phyloP scores from a whole-genome alignment of 2,329 filamentous ascomycete genomes.

The Penicillium sp. region DNA sequence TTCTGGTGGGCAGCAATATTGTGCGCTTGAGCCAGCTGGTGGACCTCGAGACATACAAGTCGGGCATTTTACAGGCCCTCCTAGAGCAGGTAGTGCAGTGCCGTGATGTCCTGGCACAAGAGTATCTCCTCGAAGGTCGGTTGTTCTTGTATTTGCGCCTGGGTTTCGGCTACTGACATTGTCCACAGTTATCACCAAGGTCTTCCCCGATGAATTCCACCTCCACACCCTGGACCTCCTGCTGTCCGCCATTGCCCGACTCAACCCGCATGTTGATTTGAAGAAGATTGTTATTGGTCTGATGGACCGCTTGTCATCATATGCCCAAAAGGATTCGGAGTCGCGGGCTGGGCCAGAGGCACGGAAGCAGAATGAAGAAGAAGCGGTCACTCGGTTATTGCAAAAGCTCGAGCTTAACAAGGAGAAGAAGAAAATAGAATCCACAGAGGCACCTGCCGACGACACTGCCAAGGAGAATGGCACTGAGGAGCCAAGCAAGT shows the following conservation, averaged over 20 bases:
- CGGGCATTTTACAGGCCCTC: slow-evolving; percentile 78
- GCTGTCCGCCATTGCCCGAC: slow-evolving; percentile 81
- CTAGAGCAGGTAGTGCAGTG: slow-evolving; percentile 98
- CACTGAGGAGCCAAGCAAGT: slow-evolving; percentile 32
- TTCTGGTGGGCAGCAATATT: slow-evolving; percentile 93
- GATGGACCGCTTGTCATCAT: slow-evolving; percentile 93
- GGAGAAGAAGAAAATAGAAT: slow-evolving; percentile 50
- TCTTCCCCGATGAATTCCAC: slow-evolving; percentile 98
- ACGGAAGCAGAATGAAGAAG: slow-evolving; percentile 72
- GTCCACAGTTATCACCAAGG: slow-evolving; percentile 79
- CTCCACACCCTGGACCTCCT: slow-evolving; percentile 94
- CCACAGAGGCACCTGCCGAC: slow-evolving; percentile 36
- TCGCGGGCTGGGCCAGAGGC: slow-evolving; percentile 66
- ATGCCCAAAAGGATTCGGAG: slow-evolving; percentile 83
- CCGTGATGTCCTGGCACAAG: slow-evolving; percentile 91
- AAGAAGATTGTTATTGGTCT: slow-evolving; percentile 97
- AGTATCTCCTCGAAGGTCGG: slow-evolving; percentile 81
- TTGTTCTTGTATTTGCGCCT: background rate
- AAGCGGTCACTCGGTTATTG: slow-evolving; percentile 72
- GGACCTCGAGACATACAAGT: slow-evolving; percentile 90
- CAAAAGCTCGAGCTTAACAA: slow-evolving; percentile 67
- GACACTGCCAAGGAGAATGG: slow-evolving; percentile 34
- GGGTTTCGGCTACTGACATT: slow-evolving; percentile 24
- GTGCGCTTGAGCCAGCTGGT: slow-evolving; percentile 93
- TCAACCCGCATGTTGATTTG: slow-evolving; percentile 96